These are phyloP conservation scores for Termitomyces sp. DNA, from an alignment of 768 basidiomycete genomes.

Conservation along the genomic window DNA sequence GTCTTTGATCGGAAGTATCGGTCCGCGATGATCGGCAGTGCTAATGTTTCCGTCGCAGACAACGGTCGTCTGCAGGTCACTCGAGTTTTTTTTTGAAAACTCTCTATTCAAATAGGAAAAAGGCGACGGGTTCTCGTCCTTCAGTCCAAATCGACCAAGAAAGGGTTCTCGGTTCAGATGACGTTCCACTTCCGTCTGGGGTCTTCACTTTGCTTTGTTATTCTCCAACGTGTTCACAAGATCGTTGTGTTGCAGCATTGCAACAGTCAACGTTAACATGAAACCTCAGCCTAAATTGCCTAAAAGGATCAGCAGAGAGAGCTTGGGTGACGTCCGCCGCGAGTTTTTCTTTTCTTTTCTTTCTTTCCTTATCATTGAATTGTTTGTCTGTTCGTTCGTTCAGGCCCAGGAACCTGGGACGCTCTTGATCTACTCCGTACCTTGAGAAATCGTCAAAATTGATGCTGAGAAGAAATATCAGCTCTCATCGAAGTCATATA, in stretches of 20 bases:
- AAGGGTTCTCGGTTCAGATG: conserved; percentile 49
- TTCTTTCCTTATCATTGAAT: no score
- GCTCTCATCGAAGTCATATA: conserved; percentile 95
- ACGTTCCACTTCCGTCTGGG: conserved; percentile 76
- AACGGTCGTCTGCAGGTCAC: no score
- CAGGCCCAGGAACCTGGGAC: conserved; percentile 60
- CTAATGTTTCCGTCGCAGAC: no score
- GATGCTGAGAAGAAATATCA: conserved; percentile 90
- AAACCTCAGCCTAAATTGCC: conserved; percentile 86
- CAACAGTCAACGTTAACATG: conserved; percentile 95
- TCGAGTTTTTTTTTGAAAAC: no score
- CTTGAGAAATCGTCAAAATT: conserved; percentile 87
- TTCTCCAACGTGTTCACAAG: conserved; percentile 92
- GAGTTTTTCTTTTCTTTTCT: conserved; percentile 17
- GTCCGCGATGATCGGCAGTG: conserved; percentile 1
- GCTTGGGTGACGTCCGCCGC: conserved; percentile 76
- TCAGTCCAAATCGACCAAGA: conserved; percentile 23
- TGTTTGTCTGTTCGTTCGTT: no score
- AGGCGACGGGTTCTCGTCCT: conserved; percentile 22
- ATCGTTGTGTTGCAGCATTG: conserved; percentile 95
- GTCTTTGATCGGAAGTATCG: background rate
- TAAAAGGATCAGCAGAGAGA: conserved; percentile 78
- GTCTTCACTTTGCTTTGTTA: conserved; percentile 98
- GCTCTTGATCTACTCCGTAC: conserved; percentile 97
- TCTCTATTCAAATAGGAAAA: no score